A percentile compares a stretch with the other conserved stretches of the same genome.
Evolutionary conservation across 169 alveolate genomes (phyloP).

Genomic region (Plasmodium chabaudi): DNA sequence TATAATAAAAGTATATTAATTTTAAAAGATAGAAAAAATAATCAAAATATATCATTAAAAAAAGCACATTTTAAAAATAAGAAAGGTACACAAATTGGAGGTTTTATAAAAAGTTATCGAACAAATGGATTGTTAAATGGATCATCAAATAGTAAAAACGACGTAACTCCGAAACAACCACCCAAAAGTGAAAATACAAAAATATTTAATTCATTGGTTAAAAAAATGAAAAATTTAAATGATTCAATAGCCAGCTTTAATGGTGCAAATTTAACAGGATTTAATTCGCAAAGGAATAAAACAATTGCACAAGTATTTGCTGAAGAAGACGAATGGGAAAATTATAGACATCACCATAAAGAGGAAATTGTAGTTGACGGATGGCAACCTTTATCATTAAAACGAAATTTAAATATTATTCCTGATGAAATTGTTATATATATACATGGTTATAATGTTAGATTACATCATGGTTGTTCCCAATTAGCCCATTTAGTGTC

Average conservation of each 20-base stretch:
- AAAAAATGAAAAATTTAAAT: slow-evolving; percentile 19
- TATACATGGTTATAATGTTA: slow-evolving; percentile 91
- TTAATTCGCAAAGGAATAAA: slow-evolving; percentile 44
- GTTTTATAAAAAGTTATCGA: slow-evolving; percentile 31
- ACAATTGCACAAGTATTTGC: slow-evolving; percentile 81
- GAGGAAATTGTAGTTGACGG: slow-evolving; percentile 81
- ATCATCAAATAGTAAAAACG: slow-evolving; percentile 32
- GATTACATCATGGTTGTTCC: slow-evolving; percentile 85
- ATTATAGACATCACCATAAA: slow-evolving; percentile 75
- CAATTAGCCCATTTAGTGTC: slow-evolving; percentile 88
- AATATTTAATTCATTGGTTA: slow-evolving; percentile 23
- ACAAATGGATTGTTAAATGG: slow-evolving; percentile 20
- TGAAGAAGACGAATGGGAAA: slow-evolving; percentile 88
- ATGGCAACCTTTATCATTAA: slow-evolving; percentile 84
- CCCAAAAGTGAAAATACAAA: slow-evolving; percentile 21
- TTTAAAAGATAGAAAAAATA: no score
- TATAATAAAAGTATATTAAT: no score
- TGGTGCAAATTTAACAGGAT: slow-evolving; percentile 25
- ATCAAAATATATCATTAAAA: no score
- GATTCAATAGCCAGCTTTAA: slow-evolving; percentile 48
- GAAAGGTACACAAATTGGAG: slow-evolving; percentile 33
- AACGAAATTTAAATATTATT: slow-evolving; percentile 77
- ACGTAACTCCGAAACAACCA: slow-evolving; percentile 33
- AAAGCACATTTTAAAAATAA: background rate
- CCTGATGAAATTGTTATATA: slow-evolving; percentile 90